Evolutionary conservation across 768 basidiomycete species (phyloP), one percentile per base, ranked within the genome.

Genomic region (Hysterangium stoloniferum): DNA sequence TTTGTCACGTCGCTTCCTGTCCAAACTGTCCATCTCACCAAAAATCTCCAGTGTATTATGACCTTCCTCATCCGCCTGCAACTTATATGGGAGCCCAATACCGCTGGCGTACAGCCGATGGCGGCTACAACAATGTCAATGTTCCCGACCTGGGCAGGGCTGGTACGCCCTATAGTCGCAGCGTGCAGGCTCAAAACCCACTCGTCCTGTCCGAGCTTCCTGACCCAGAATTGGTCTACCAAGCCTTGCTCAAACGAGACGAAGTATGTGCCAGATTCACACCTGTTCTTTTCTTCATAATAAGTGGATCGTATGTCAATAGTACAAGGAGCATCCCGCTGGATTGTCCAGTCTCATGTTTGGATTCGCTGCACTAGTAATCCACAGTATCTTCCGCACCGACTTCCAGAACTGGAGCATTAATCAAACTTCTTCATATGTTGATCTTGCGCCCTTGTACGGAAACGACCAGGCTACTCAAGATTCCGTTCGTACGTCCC

Each of bases 381-480:
- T 90, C 44, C 88, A 90, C 60, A 79, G 85, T 40, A 80, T 89
- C 48, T 94, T 94, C 77, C 86, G 86, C 36, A 92, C 90, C 0
- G 78, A 79, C 9, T 84, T 86, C 62, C 64, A 59, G 8, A 70
- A 85, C 43, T 70, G 72, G 13, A 75, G 73, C 58, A 80, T 87
- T 57, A 94, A 94, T 65, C 77, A 89, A 61, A 91, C 91, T 1
- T 86, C 86, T 0, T 84, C 86, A 11, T 94, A 94, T 59, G 80
- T 92, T 45, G 91, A 94, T 59, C 74, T 94, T 1, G 78, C 81
- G 2, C 86, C 87, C 2, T 67, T 94, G 24, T 94, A 94, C 59
- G 91, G 91, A 0, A 77, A 84, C 52, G 77, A 79, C 56, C 75
- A 83, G 56, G 69, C 64, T 13, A 75, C 68, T 15, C 81, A 84